phyloP scores from a whole-genome alignment of 768 basidiomycete genomes.

The Termitomyces sp. region DNA sequence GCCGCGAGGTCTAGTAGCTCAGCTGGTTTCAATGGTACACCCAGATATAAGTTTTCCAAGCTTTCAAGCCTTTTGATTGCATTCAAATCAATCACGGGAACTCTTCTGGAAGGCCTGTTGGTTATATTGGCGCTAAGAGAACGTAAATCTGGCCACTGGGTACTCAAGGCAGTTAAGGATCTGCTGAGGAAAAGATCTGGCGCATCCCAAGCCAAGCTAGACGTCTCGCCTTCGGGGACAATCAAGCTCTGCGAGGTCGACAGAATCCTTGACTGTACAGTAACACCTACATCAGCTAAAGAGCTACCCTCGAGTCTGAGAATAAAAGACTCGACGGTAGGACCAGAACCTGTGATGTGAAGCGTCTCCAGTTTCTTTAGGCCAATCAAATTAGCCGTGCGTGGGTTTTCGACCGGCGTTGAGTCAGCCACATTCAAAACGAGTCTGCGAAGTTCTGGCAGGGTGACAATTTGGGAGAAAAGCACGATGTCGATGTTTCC shows the following conservation, averaged over 20 bases:
- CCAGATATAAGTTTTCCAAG: background rate
- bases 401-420: background rate
- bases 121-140: background rate
- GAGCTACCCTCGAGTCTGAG: background rate
- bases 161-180: no score
- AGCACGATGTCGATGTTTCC: background rate
- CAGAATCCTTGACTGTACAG: background rate
- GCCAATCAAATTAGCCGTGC: background rate
- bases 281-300: background rate
- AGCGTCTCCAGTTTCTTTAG: background rate
- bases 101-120: background rate
- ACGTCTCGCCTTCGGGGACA: no score
- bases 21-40: background rate
- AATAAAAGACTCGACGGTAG: background rate
- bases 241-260: no score
- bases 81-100: background rate
- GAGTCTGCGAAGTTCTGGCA: conserved; percentile 1
- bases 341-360: background rate
- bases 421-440: background rate
- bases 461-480: background rate
- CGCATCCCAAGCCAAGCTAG: no score
- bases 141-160: background rate
- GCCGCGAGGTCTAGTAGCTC: background rate
- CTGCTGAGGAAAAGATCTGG: no score
- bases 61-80: background rate